These are phyloP conservation scores for Penicillium bovifimosum DNA, from an alignment of 495 filamentous ascomycete genomes.

Conservation along the genomic window DNA sequence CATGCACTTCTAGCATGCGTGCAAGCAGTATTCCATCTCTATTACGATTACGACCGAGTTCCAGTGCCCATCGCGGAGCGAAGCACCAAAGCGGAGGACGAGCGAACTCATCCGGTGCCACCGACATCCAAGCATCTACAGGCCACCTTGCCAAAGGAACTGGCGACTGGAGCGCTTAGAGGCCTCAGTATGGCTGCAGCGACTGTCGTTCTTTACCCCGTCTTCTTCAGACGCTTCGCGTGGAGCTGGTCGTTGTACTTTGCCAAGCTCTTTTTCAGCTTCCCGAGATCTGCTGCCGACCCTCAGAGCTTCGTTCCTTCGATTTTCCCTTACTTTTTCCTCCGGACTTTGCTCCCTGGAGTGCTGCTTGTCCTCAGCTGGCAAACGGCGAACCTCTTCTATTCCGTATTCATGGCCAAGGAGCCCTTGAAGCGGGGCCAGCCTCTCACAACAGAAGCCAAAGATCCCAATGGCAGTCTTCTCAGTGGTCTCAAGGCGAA, in stretches of 20 bases:
- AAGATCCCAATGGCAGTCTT: conserved; percentile 87
- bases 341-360: conserved; percentile 58
- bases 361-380: conserved; percentile 64
- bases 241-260: conserved; percentile 66
- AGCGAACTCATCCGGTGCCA: conserved; percentile 33
- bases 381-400: conserved; percentile 68
- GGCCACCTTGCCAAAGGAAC: conserved; percentile 14
- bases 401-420: conserved; percentile 69
- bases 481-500: conserved; percentile 75
- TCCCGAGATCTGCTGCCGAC: conserved; percentile 60
- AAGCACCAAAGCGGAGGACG: conserved; percentile 26
- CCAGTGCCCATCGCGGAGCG: conserved; percentile 46
- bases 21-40: conserved; percentile 66
- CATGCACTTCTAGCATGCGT: conserved; percentile 60
- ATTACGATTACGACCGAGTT: conserved; percentile 67
- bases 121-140: conserved; percentile 33
- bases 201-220: conserved; percentile 53
- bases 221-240: conserved; percentile 55
- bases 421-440: conserved; percentile 76
- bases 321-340: conserved; percentile 52
- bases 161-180: conserved; percentile 34
- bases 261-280: conserved; percentile 65
- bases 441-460: conserved; percentile 76
- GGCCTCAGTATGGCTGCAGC: conserved; percentile 39
- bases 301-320: conserved; percentile 50